Percentiles rank a stretch among this genome's conserved stretches.
These are phyloP conservation scores for Pythium scleroteichum DNA, from an alignment of 352 stramenopile genomes.

Conservation along the genomic window DNA sequence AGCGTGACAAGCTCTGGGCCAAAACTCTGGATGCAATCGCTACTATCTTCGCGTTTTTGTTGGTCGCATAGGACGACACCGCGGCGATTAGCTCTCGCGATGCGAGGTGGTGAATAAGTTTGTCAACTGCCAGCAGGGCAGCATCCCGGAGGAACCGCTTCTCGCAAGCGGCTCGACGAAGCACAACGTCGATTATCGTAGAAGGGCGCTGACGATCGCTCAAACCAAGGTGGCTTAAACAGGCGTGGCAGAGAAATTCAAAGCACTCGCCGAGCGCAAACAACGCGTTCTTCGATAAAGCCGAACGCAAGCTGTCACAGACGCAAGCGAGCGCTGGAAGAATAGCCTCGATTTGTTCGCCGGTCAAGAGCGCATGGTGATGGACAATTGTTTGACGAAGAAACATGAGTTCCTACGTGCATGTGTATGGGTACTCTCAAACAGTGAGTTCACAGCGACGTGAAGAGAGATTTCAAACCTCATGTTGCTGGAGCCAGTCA, in stretches of 20 bases:
- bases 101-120: slow-evolving; percentile 44
- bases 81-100: slow-evolving; percentile 42
- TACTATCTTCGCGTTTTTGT: slow-evolving; percentile 64
- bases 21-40: slow-evolving; percentile 48
- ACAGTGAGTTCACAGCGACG: too few relatives aligned
- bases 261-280: slow-evolving; percentile 65
- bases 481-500: slow-evolving; percentile 69
- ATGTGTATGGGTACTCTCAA: neutral
- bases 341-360: slow-evolving; percentile 28
- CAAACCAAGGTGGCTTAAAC: slow-evolving; percentile 21
- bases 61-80: slow-evolving; percentile 44
- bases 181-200: slow-evolving; percentile 43
- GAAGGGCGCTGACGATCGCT: neutral
- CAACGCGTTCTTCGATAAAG: slow-evolving; percentile 72
- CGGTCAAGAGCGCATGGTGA: slow-evolving; percentile 33
- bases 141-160: slow-evolving; percentile 75
- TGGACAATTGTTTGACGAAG: slow-evolving; percentile 62
- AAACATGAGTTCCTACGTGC: slow-evolving; percentile 37
- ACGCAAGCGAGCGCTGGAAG: slow-evolving; percentile 39
- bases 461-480: slow-evolving; percentile 24
- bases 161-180: slow-evolving; percentile 68
- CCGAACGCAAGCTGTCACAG: slow-evolving; percentile 67
- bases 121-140: slow-evolving; percentile 37
- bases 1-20: slow-evolving; percentile 30
- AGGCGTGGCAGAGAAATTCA: slow-evolving; percentile 33